Evolutionary conservation across 2,329 filamentous ascomycete genomes (phyloP).

Genomic region (Epichloe hybrida): DNA sequence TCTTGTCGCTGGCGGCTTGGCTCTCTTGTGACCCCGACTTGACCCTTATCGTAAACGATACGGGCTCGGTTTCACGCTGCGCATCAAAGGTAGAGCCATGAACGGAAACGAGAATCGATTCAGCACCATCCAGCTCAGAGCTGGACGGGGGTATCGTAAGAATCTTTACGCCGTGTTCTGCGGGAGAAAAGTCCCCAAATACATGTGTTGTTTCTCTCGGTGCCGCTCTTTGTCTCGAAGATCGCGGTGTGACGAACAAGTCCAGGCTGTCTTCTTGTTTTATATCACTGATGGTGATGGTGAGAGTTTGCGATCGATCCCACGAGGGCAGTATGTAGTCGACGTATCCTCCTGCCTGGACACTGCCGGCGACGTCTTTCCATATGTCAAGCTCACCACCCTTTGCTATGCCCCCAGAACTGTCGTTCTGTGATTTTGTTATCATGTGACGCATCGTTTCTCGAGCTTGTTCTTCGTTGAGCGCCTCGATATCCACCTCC

Average conservation of each 20-base stretch:
- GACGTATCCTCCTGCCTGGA: slow-evolving; percentile 72
- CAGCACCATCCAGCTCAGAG: slow-evolving; percentile 61
- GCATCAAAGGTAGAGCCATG: slow-evolving; percentile 22
- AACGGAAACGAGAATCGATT: slow-evolving; percentile 64
- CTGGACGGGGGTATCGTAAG: slow-evolving; percentile 60
- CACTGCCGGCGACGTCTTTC: slow-evolving; percentile 57
- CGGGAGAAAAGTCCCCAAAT: slow-evolving; percentile 53
- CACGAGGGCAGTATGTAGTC: slow-evolving; percentile 75
- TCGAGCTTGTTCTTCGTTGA: slow-evolving; percentile 86
- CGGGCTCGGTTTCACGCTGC: neutral
- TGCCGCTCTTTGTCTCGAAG: slow-evolving; percentile 52
- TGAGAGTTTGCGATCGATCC: slow-evolving; percentile 55
- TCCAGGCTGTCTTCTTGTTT: slow-evolving; percentile 50
- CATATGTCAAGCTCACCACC: slow-evolving; percentile 66
- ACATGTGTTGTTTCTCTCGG: slow-evolving; percentile 68
- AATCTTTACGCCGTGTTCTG: slow-evolving; percentile 30
- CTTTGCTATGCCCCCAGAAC: slow-evolving; percentile 51
- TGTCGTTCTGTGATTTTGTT: slow-evolving; percentile 51
- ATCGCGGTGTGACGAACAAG: slow-evolving; percentile 65
- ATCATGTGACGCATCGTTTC: slow-evolving; percentile 73
- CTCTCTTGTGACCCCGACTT: slow-evolving; percentile 12
- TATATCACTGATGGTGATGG: slow-evolving; percentile 50
- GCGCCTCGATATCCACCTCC: slow-evolving; percentile 88
- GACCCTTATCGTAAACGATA: slow-evolving; percentile 20
- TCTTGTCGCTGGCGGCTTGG: neutral